phyloP scores from a whole-genome alignment of 805 yeast species.

The Yamadazyma phyllophila region DNA sequence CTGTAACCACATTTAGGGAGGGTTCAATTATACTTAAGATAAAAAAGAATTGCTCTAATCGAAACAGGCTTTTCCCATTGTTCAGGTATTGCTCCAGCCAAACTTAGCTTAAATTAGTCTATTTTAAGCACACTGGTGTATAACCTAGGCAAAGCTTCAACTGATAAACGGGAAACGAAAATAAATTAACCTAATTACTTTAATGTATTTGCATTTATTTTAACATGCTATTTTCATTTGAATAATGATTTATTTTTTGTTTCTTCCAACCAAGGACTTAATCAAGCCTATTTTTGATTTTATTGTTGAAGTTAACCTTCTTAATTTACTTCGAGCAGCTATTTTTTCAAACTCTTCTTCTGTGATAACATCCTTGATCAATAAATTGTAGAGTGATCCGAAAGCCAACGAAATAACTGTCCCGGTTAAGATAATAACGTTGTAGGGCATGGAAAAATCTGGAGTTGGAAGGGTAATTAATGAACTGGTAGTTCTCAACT shows the following conservation, averaged over 20 bases:
- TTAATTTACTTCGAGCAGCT: conserved; percentile 16
- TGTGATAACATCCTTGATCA: conserved; percentile 71
- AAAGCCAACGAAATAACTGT: conserved; percentile 91
- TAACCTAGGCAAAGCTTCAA: too few species aligned
- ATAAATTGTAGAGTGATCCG: conserved; percentile 78
- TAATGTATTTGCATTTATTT: too few species aligned
- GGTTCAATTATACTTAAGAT: too few species aligned
- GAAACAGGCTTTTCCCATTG: too few species aligned
- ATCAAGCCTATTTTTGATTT: background rate
- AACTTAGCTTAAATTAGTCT: too few species aligned
- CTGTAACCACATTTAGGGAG: too few species aligned
- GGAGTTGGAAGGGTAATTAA: conserved; percentile 90
- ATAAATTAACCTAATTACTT: too few species aligned
- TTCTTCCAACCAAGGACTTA: background rate
- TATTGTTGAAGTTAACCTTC: conserved; percentile 12
- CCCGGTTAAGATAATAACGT: conserved; percentile 89
- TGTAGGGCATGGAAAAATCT: conserved; percentile 98
- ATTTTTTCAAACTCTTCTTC: conserved; percentile 54
- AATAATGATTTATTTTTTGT: background rate
- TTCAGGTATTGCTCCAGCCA: too few species aligned
- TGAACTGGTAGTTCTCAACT: conserved; percentile 80
- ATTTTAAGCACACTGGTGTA: too few species aligned
- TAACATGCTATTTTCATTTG: too few species aligned
- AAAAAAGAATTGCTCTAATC: too few species aligned
- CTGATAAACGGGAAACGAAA: too few species aligned